A percentile compares a stretch with the other conserved stretches of the same genome.
These are phyloP conservation scores for Marsdenia floribunda DNA, from an alignment of 257 asterid genomes.

Conservation along the genomic window DNA sequence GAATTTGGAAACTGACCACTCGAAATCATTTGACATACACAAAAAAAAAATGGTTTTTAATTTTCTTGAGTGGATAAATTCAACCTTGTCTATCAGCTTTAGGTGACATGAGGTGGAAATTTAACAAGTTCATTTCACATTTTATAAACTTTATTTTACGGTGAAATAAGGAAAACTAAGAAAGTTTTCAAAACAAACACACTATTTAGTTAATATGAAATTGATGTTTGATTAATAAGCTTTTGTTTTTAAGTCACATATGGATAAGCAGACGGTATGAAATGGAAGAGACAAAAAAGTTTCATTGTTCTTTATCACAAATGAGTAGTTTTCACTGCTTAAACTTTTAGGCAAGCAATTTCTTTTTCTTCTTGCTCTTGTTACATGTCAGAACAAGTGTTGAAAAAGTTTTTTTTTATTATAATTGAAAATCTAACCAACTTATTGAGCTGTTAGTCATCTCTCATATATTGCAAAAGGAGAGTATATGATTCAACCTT, in stretches of 20 bases:
- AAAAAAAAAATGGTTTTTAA: too few species aligned
- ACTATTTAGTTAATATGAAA: not conserved
- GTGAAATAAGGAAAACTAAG: too few species aligned
- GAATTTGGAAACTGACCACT: too few species aligned
- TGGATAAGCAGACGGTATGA: not conserved
- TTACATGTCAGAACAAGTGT: not conserved
- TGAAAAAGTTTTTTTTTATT: not conserved
- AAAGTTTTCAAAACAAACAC: too few species aligned
- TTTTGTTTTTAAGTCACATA: not conserved
- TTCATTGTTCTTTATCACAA: not conserved
- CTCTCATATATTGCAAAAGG: not conserved
- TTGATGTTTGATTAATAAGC: not conserved
- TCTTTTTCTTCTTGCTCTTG: not conserved
- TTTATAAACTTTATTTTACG: too few species aligned
- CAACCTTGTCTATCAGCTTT: too few species aligned
- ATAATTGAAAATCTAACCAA: not conserved
- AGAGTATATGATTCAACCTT: not conserved
- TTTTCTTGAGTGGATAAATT: too few species aligned
- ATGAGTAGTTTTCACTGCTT: not conserved
- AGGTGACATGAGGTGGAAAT: too few species aligned
- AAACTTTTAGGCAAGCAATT: not conserved
- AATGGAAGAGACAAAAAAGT: not conserved
- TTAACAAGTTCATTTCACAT: too few species aligned
- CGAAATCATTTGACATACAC: too few species aligned
- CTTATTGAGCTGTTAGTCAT: not conserved